These are phyloP conservation scores for Monilinia fructigena DNA, from an alignment of 2,329 filamentous ascomycete species.

Conservation along the genomic window DNA sequence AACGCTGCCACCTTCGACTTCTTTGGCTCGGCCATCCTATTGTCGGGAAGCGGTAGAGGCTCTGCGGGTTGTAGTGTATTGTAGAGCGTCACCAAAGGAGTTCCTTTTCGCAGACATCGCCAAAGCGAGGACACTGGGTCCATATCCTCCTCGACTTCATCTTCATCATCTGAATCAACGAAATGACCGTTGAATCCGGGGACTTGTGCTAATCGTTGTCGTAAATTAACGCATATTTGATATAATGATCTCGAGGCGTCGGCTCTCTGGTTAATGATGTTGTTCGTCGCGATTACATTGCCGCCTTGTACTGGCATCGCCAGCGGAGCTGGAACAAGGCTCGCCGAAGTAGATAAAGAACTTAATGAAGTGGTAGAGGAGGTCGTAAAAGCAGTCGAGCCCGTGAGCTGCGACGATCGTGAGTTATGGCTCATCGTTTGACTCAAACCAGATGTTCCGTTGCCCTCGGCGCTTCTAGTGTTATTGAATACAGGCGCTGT, in stretches of 20 bases:
- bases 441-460: slow-evolving; percentile 30
- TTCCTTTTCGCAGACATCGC: slow-evolving; percentile 79
- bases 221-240: slow-evolving; percentile 87
- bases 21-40: slow-evolving; percentile 65
- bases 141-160: slow-evolving; percentile 61
- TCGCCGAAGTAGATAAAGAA: slow-evolving; percentile 38
- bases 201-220: slow-evolving; percentile 76
- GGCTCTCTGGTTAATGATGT: slow-evolving; percentile 96
- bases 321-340: slow-evolving; percentile 42
- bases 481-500: slow-evolving; percentile 38
- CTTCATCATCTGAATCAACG: slow-evolving; percentile 67
- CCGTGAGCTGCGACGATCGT: slow-evolving; percentile 62
- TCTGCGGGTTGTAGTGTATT: slow-evolving; percentile 75
- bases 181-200: slow-evolving; percentile 78
- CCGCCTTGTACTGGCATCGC: slow-evolving; percentile 48
- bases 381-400: slow-evolving; percentile 54
- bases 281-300: slow-evolving; percentile 74
- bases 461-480: slow-evolving; percentile 28
- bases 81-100: slow-evolving; percentile 84
- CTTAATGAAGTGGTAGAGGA: slow-evolving; percentile 40
- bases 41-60: slow-evolving; percentile 62
- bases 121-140: slow-evolving; percentile 90
- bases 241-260: slow-evolving; percentile 90
- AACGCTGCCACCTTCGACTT: slow-evolving; percentile 84
- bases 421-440: slow-evolving; percentile 42